Conservation (phyloP, 2,329 filamentous ascomycete genomes). For the Plectosphaerella plurivora region DNA sequence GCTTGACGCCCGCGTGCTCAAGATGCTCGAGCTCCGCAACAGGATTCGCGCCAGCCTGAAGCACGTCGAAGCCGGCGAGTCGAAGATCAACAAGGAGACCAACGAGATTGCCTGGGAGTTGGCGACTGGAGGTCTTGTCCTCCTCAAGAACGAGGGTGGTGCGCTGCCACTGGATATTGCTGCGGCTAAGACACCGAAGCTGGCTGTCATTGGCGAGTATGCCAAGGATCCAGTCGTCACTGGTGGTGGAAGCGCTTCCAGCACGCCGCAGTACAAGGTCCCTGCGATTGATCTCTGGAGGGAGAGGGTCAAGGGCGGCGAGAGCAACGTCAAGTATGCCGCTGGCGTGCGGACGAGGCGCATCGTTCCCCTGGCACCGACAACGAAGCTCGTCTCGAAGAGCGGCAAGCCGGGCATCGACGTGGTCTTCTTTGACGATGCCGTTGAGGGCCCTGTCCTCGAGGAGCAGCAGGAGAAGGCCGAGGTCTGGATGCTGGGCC, state of each 20-base stretch:
- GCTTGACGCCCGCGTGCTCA: constrained; percentile 9
- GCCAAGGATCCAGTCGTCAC: constrained; percentile 31
- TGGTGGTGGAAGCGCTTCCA: constrained; percentile 25
- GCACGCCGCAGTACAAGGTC: constrained; percentile 9
- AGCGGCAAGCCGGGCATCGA: constrained; percentile 10
- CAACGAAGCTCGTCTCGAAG: constrained; percentile 1
- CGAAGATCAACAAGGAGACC: constrained; percentile 9
- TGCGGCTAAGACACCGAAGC: constrained; percentile 7
- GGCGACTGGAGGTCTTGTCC: constrained; percentile 37
- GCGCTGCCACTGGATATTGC: constrained; percentile 44
- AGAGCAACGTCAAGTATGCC: background rate
- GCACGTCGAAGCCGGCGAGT: constrained; percentile 7
- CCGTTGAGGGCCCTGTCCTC: constrained; percentile 3
- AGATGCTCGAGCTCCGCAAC: constrained; percentile 10
- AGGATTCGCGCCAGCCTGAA: constrained; percentile 5
- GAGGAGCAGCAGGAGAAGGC: constrained; percentile 11
- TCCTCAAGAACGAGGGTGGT: constrained; percentile 58
- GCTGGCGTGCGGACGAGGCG: constrained; percentile 7
- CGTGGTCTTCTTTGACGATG: constrained; percentile 12
- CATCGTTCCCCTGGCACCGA: constrained; percentile 8
- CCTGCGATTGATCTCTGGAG: constrained; percentile 7
- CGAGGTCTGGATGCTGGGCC: constrained; percentile 13
- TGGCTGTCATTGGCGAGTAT: constrained; percentile 51
- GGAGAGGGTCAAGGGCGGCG: background rate
- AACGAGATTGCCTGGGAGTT: constrained; percentile 11